Base-by-base conservation (phyloP, 2,329 filamentous ascomycete species). In the Fonsecaea nubica region DNA sequence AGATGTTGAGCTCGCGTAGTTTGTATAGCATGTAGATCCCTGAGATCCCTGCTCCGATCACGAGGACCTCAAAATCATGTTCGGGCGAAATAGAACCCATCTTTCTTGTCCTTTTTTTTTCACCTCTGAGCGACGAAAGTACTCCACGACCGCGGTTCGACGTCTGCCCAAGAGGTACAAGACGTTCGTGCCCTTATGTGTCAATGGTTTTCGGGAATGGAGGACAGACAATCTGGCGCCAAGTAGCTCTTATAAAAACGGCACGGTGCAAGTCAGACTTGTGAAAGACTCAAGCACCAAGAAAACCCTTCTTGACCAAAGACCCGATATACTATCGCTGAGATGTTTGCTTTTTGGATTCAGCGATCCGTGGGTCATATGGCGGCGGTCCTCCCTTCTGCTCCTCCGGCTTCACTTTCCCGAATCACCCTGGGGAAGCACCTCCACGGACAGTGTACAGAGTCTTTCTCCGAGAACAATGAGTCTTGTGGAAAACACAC, bases 1-100 rank as follows among this genome's bases (percentile, higher is more conserved):
- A 82, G 32, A 82, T 74, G 0, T 84, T 85, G 5, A 77, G 77
- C 12, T 85, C 80, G 2, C 84, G 82, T 9, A 86, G 79, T 0
- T 81, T 45, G 25, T 85, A 40, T 21, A 65, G 80, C 75, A 81
- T 80, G 62, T 83, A 85, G 21, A 84, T 74, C 12, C 83, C 83
- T 33, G 80, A 67, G 54, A 75, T 72, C 1, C 75, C 74, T 2
- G 38, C 40, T 21, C 55, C 55, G 35, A 70, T 65, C 63, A 57
- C 62, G n/a, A 33, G 60, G 65, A 40, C 63, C 64, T 15, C 65
- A 62, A 58, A 58, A 70, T 55, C n/a, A n/a, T 42, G 40, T 15
- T 42, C 40, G 7, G 40, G 13, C 40, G 40, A 13, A 42, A 42
- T n/a, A 42, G 40, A 42, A 7, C 40, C 40, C 40, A 42, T 42